These are phyloP conservation scores for Hibiscus tridactylites DNA, from an alignment of 345 rosid genomes.

Conservation along the genomic window DNA sequence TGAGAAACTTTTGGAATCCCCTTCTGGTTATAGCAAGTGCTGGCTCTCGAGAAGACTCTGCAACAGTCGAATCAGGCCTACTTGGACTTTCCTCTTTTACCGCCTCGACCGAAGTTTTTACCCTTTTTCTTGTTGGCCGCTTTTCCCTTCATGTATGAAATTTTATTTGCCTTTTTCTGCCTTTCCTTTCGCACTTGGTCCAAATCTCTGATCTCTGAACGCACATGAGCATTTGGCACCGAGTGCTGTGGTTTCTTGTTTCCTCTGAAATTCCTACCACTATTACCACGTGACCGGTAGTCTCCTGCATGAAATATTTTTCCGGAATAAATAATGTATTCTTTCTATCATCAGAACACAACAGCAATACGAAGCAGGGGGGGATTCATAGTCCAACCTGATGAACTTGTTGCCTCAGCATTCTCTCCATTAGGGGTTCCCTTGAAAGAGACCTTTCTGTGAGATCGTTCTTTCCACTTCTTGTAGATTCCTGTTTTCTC, in stretches of 20 bases:
- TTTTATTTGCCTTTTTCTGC: slow-evolving; percentile 58
- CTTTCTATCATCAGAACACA: background rate
- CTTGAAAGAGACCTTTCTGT: slow-evolving; percentile 45
- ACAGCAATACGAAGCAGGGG: background rate
- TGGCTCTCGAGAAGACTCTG: background rate
- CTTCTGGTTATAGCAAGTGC: background rate
- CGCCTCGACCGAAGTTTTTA: slow-evolving; percentile 25
- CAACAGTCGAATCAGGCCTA: slow-evolving; percentile 4
- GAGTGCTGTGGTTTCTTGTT: slow-evolving; percentile 31
- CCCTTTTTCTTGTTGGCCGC: slow-evolving; percentile 28
- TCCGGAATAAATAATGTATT: background rate
- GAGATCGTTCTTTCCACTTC: slow-evolving; percentile 77
- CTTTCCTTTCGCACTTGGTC: slow-evolving; percentile 90
- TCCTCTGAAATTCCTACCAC: slow-evolving; percentile 41
- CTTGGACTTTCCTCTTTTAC: slow-evolving; percentile 34
- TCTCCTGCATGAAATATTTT: slow-evolving; percentile 28
- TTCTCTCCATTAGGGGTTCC: slow-evolving; percentile 38
- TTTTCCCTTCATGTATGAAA: slow-evolving; percentile 57
- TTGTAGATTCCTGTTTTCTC: slow-evolving; percentile 79
- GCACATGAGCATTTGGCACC: slow-evolving; percentile 70
- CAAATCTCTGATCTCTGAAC: slow-evolving; percentile 73
- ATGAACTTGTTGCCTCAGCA: slow-evolving; percentile 31
- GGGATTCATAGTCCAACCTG: slow-evolving; percentile 31
- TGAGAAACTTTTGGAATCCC: slow-evolving; percentile 4
- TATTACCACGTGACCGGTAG: slow-evolving; percentile 17